Percentiles rank a stretch among this genome's conserved stretches.
Evolutionary conservation across 2,329 filamentous ascomycete genomes (phyloP).

Genomic region (Penicillium frequentans): DNA sequence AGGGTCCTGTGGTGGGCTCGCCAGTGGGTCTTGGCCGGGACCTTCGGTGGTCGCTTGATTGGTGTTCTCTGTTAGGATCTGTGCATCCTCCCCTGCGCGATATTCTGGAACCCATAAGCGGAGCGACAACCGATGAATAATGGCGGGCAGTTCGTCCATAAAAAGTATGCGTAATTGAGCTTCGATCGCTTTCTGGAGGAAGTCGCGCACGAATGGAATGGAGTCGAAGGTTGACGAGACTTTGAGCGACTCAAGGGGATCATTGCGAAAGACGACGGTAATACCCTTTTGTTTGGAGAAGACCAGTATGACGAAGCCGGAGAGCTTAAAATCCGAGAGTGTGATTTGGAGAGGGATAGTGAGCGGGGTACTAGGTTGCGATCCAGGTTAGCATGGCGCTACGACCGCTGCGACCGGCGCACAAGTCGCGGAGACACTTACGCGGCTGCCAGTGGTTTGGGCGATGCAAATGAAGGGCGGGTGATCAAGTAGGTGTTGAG

Average conservation of each 20-base stretch:
- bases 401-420: neutral
- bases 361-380: constrained; percentile 63
- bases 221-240: constrained; percentile 99
- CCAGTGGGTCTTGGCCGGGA: constrained; percentile 73
- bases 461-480: constrained; percentile 88
- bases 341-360: constrained; percentile 99
- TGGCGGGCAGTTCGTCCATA: constrained; percentile 96
- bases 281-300: constrained; percentile 97
- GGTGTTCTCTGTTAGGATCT: constrained; percentile 52
- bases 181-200: constrained; percentile 94
- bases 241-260: constrained; percentile 95
- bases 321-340: constrained; percentile 90
- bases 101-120: constrained; percentile 89
- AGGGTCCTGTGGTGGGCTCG: constrained; percentile 76
- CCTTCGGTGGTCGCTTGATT: constrained; percentile 51
- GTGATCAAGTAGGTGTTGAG: constrained; percentile 93
- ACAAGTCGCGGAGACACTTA: constrained; percentile 29
- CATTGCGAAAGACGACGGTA: constrained; percentile 95
- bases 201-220: constrained; percentile 96
- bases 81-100: constrained; percentile 63
- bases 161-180: constrained; percentile 87
- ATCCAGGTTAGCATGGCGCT: constrained; percentile 9
- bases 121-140: constrained; percentile 89
- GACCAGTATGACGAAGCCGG: constrained; percentile 94
- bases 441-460: constrained; percentile 84